Evolutionary conservation across 2,329 filamentous ascomycete species (phyloP).

Genomic region (Trichoderma breve): DNA sequence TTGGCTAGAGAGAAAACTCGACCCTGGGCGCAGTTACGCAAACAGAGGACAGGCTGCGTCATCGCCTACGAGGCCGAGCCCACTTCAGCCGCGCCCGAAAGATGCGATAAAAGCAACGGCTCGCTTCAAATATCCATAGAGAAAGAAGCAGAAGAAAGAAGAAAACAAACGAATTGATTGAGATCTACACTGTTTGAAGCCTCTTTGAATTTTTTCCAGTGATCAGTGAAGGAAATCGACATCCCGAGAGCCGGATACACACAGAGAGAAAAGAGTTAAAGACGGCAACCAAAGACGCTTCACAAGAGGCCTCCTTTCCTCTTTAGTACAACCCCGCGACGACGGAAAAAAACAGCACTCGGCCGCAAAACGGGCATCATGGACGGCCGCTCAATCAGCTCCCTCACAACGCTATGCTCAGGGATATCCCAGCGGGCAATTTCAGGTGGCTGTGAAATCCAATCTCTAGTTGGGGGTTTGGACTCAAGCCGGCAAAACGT

Average conservation of each 20-base stretch:
- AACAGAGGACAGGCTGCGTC: conserved; percentile 3
- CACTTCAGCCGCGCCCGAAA: not conserved
- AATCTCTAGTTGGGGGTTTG: conserved; percentile 27
- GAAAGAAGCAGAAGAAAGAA: not conserved
- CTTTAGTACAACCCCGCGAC: not conserved
- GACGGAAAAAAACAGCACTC: not conserved
- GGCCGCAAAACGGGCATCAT: conserved; percentile 22
- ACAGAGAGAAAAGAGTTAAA: not conserved
- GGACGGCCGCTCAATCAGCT: conserved; percentile 37
- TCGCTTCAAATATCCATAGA: not conserved
- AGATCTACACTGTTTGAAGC: not conserved
- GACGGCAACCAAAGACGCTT: not conserved
- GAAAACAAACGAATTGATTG: not conserved
- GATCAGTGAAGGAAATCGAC: not conserved
- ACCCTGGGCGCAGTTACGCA: not conserved
- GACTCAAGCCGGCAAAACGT: conserved; percentile 18
- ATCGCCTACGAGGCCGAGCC: conserved; percentile 11
- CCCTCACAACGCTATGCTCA: conserved; percentile 33
- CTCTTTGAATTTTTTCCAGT: not conserved
- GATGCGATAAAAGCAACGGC: not conserved
- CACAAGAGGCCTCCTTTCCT: not conserved
- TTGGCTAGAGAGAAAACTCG: not conserved
- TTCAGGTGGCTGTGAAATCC: conserved; percentile 32
- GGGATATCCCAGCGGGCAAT: conserved; percentile 33
- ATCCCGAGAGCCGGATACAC: not conserved